phyloP scores from a whole-genome alignment of 2,329 filamentous ascomycete species.

The Colletotrichum spaethianum region DNA sequence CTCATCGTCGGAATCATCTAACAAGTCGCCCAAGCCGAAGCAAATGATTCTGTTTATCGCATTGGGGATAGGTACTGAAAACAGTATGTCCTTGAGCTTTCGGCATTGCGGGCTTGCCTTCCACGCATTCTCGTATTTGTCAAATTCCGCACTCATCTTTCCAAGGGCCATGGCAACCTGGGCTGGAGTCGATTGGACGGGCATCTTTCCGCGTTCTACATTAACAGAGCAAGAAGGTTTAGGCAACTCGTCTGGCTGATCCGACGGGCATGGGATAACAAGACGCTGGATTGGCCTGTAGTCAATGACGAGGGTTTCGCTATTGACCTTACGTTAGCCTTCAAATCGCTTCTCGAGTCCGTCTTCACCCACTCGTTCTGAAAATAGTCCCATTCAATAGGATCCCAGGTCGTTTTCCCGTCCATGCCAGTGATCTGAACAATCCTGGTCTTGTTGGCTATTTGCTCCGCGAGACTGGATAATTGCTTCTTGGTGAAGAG shows the following conservation, averaged over 20 bases:
- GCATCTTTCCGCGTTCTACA: neutral
- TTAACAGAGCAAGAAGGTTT: neutral
- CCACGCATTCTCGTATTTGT: neutral
- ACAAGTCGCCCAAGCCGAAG: constrained; percentile 11
- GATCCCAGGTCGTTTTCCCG: neutral
- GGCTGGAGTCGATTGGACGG: neutral
- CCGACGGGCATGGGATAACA: neutral
- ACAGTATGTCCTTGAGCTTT: neutral
- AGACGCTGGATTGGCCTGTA: constrained; percentile 1
- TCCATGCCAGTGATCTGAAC: neutral
- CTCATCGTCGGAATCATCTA: neutral
- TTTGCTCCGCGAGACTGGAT: neutral
- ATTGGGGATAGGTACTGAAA: neutral
- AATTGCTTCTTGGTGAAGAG: constrained; percentile 4
- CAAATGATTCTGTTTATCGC: constrained; percentile 11
- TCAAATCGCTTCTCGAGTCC: neutral
- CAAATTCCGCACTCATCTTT: neutral
- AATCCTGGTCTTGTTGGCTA: neutral
- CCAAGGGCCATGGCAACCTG: neutral
- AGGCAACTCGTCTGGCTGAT: neutral
- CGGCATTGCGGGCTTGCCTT: neutral
- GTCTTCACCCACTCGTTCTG: neutral
- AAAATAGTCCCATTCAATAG: neutral
- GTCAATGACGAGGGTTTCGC: neutral
- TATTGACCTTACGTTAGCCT: neutral